A percentile compares a stretch with the other conserved stretches of the same genome.
Conservation (phyloP, 371 early-diverging fungal genomes). For the Entomophthora muscae region DNA sequence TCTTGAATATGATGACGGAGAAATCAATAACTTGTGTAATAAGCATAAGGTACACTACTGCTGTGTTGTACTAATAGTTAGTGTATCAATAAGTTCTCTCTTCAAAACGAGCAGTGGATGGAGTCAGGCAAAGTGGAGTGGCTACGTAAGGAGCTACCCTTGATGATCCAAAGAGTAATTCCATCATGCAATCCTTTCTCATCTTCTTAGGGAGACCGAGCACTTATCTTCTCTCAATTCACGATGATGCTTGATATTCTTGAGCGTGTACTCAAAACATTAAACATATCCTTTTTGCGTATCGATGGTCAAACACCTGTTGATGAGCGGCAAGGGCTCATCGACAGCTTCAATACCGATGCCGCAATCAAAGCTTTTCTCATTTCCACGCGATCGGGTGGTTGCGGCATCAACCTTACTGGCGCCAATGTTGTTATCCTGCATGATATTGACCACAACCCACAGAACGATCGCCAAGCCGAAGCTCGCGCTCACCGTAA, state of each 20-base stretch:
- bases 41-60: background rate
- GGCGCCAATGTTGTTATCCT: conserved; percentile 90
- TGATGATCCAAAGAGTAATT: conserved; percentile 36
- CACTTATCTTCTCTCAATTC: conserved; percentile 93
- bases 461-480: conserved; percentile 94
- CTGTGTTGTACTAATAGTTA: background rate
- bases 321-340: conserved; percentile 57
- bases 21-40: background rate
- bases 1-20: background rate
- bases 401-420: conserved; percentile 86
- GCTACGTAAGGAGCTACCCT: conserved; percentile 20
- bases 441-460: conserved; percentile 92
- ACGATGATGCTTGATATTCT: conserved; percentile 72
- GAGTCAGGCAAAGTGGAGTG: conserved; percentile 1
- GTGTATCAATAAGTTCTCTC: background rate
- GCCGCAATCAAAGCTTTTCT: conserved; percentile 62
- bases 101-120: background rate
- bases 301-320: conserved; percentile 81
- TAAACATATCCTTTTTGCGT: conserved; percentile 34
- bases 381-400: conserved; percentile 93
- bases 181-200: background rate
- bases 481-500: conserved; percentile 91
- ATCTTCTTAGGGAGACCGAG: conserved; percentile 48
- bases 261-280: conserved; percentile 35
- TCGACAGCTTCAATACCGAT: conserved; percentile 35